Percentiles rank a stretch among this genome's conserved stretches.
Evolutionary conservation across 305 asterid genomes (phyloP).

Genomic region (Fraxinus sp.): DNA sequence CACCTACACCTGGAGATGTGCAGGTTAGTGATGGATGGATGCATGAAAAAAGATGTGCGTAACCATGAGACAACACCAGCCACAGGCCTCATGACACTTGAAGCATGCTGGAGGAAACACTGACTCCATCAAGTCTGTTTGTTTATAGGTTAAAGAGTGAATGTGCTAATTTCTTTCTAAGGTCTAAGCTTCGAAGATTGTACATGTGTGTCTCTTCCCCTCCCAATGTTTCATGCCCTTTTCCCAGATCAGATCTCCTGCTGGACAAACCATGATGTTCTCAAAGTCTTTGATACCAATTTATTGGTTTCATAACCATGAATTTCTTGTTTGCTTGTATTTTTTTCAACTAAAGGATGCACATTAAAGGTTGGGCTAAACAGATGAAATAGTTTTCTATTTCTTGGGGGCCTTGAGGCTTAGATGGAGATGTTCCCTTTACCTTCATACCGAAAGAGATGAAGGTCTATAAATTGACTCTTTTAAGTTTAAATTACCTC

Average conservation of each 20-base stretch:
- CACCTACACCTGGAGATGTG: background rate
- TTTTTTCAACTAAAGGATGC: background rate
- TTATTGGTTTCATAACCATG: background rate
- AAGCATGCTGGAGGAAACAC: background rate
- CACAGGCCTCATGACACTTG: constrained; percentile 1
- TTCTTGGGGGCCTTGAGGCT: background rate
- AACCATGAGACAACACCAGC: background rate
- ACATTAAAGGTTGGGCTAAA: background rate
- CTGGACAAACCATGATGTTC: background rate
- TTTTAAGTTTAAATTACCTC: background rate
- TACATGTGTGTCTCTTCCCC: background rate
- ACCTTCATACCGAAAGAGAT: background rate
- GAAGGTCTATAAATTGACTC: background rate
- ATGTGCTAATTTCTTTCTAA: background rate
- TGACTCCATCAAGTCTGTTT: background rate
- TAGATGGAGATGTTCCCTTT: background rate
- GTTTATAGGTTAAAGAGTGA: background rate
- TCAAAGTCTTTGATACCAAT: background rate
- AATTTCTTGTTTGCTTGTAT: background rate
- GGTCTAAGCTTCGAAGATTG: background rate
- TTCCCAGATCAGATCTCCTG: background rate
- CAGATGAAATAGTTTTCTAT: background rate
- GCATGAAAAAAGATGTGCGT: background rate
- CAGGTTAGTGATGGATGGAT: background rate
- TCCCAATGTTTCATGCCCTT: background rate